Conservation (phyloP, 2,329 filamentous ascomycete species). For the Colletotrichum orbiculare region DNA sequence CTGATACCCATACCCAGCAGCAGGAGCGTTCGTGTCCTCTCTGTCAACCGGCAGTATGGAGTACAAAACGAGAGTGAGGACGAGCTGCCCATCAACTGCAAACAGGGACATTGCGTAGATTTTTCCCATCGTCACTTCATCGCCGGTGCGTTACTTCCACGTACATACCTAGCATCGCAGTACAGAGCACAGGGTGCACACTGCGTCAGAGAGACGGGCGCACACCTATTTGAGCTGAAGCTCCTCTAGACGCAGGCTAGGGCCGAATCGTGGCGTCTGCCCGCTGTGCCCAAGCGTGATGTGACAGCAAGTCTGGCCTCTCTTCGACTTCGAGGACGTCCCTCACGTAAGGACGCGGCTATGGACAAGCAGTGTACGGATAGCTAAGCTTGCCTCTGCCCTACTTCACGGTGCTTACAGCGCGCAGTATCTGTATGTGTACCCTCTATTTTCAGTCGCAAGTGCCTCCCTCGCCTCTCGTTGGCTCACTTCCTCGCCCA, state of each 20-base stretch:
- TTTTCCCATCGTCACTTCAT: no score
- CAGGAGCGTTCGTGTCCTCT: no score
- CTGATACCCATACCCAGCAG: no score
- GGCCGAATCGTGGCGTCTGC: slow-evolving; percentile 23
- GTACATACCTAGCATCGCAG: not conserved
- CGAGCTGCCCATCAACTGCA: no score
- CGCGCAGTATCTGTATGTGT: not conserved
- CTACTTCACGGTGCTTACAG: not conserved
- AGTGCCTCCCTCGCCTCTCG: not conserved
- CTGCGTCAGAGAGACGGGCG: not conserved
- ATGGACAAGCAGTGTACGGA: not conserved
- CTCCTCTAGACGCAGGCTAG: slow-evolving; percentile 24
- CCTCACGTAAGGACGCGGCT: slow-evolving; percentile 5
- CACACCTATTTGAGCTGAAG: slow-evolving; percentile 6
- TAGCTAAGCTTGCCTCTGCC: not conserved
- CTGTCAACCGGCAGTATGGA: no score
- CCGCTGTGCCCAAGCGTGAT: slow-evolving; percentile 20
- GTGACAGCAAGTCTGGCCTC: slow-evolving; percentile 21
- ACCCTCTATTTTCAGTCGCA: slow-evolving; percentile 16
- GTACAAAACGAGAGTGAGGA: no score
- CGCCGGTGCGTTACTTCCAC: no score
- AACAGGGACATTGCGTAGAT: no score
- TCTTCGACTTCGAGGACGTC: slow-evolving; percentile 22
- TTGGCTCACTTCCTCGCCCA: slow-evolving; percentile 5
- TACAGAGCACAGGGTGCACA: not conserved